phyloP scores from a whole-genome alignment of 169 alveolate genomes.

The Eimeria falciformis region DNA sequence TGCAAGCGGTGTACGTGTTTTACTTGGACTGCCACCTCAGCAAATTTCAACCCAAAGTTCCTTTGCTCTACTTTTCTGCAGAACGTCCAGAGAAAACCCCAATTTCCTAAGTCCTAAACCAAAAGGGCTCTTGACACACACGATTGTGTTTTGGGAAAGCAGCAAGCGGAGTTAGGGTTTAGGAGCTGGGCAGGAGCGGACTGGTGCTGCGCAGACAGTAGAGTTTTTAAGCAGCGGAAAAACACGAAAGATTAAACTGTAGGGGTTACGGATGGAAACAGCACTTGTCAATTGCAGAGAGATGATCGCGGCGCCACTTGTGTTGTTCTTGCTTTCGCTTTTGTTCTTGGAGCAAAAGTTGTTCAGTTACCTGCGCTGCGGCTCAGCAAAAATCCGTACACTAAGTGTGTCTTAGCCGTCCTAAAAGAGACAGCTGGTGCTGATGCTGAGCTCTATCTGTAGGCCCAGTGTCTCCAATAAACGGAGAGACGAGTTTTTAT shows the following conservation, averaged over 20 bases:
- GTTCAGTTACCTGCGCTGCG: neutral
- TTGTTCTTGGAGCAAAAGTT: neutral
- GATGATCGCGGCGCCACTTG: constrained; percentile 4
- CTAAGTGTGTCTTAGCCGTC: too few species aligned
- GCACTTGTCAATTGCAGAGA: neutral
- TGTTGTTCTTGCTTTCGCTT: neutral
- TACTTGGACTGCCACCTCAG: constrained; percentile 9
- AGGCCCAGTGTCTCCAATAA: too few species aligned
- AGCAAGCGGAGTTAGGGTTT: too few species aligned
- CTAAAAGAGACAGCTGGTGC: too few species aligned
- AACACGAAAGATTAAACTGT: neutral
- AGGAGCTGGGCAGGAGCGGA: neutral
- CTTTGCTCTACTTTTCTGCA: neutral
- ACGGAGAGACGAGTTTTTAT: too few species aligned
- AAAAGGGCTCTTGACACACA: too few species aligned
- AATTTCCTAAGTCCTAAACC: too few species aligned
- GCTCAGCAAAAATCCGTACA: neutral
- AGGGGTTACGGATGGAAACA: neutral
- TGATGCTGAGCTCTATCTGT: too few species aligned
- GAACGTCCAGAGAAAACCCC: neutral
- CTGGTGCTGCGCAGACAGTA: neutral
- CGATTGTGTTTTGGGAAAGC: too few species aligned
- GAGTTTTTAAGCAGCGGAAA: too few species aligned
- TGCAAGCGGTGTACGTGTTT: neutral
- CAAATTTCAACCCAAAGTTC: neutral